Evolutionary conservation across 768 basidiomycete species (phyloP).

Genomic region (Agaricus sinodeliciosus): DNA sequence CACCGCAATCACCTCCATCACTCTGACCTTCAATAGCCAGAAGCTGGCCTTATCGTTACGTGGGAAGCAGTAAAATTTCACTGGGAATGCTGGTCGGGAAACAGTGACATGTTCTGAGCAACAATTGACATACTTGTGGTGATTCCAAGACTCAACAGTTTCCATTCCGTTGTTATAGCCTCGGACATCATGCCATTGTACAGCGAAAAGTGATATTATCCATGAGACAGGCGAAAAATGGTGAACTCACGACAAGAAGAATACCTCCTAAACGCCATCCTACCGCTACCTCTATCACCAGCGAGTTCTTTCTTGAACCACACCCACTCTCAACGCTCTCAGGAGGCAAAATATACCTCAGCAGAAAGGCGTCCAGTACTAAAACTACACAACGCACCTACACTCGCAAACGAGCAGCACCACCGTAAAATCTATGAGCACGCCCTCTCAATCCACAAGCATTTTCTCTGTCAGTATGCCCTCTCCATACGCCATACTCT

Average conservation of each 20-base stretch:
- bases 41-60: background rate
- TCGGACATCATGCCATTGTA: constrained; percentile 8
- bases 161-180: background rate
- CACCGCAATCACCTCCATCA: constrained; percentile 3
- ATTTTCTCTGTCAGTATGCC: constrained; percentile 82
- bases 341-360: constrained; percentile 34
- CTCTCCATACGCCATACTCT: constrained; percentile 90
- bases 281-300: constrained; percentile 15
- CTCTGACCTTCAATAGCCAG: background rate
- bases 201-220: constrained; percentile 6
- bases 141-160: background rate
- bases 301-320: constrained; percentile 18
- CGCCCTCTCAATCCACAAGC: constrained; percentile 58
- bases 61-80: background rate
- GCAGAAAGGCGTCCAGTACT: constrained; percentile 28
- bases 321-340: constrained; percentile 19
- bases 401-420: constrained; percentile 29
- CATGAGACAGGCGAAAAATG: constrained; percentile 26
- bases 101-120: background rate
- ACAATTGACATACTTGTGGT: constrained; percentile 3
- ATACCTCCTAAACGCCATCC: constrained; percentile 8
- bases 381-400: constrained; percentile 61
- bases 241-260: constrained; percentile 46
- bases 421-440: constrained; percentile 11
- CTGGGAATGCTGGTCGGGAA: constrained; percentile 3